Conservation (phyloP, 2,329 filamentous ascomycete genomes). For the Botrytis medusae region DNA sequence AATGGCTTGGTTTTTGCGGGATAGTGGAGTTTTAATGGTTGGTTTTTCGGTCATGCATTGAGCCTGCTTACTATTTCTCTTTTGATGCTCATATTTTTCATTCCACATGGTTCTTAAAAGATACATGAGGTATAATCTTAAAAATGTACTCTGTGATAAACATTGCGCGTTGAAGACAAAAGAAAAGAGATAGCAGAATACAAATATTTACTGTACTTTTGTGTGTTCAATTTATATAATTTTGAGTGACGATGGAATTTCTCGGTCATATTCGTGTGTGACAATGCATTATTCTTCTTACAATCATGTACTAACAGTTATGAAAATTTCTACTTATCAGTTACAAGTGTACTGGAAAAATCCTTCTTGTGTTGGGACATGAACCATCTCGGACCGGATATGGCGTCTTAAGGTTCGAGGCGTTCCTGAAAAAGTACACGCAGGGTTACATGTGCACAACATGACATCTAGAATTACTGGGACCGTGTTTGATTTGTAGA, state of each 20-base stretch:
- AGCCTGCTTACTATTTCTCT: conserved; percentile 20
- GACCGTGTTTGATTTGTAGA: background rate
- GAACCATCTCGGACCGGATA: background rate
- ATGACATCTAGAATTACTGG: conserved; percentile 13
- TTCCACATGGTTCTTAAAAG: background rate
- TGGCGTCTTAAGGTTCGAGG: conserved; percentile 9
- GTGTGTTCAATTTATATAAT: conserved; percentile 7
- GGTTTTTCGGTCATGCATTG: conserved; percentile 29
- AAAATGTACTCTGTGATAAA: conserved; percentile 17
- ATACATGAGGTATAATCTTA: conserved; percentile 18
- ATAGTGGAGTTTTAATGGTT: conserved; percentile 39
- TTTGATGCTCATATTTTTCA: background rate
- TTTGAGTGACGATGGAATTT: background rate
- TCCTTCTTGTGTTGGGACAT: background rate
- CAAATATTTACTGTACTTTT: conserved; percentile 16
- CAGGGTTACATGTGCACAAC: conserved; percentile 5
- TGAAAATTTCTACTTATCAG: background rate
- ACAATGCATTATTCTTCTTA: background rate
- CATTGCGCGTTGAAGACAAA: conserved; percentile 18
- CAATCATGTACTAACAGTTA: background rate
- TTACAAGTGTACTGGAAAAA: background rate
- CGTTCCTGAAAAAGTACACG: conserved; percentile 7
- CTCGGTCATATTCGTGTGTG: too few relatives aligned
- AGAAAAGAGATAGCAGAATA: conserved; percentile 20
- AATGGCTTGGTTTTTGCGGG: conserved; percentile 26